Evolutionary conservation across 2,329 filamentous ascomycete genomes (phyloP).

Genomic region (Cercospora zeina): DNA sequence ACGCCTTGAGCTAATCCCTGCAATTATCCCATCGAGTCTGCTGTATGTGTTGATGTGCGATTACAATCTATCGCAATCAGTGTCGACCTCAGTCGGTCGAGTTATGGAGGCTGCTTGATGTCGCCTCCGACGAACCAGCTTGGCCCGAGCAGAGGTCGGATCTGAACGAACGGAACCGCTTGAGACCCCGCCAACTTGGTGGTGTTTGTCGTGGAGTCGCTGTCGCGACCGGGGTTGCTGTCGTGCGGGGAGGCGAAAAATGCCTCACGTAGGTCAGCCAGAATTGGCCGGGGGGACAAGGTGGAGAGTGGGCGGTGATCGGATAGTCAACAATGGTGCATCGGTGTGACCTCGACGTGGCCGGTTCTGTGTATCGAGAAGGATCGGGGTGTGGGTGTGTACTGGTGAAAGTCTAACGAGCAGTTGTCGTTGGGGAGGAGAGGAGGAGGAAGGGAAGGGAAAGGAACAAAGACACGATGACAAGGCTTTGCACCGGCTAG

Average conservation of each 20-base stretch:
- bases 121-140: conserved; percentile 96
- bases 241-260: conserved; percentile 22
- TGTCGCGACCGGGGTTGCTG: conserved; percentile 27
- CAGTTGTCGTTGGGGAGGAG: conserved; percentile 24
- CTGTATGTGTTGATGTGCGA: conserved; percentile 12
- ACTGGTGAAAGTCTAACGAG: conserved; percentile 15
- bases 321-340: conserved; percentile 30
- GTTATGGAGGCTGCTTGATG: conserved; percentile 92
- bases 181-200: conserved; percentile 93
- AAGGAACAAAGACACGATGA: conserved; percentile 8
- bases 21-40: conserved; percentile 38
- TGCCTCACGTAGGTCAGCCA: conserved; percentile 29
- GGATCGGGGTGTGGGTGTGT: conserved; percentile 11
- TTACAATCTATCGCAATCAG: conserved; percentile 19
- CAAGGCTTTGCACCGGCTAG: conserved; percentile 12
- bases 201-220: conserved; percentile 52
- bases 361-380: background rate
- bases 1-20: conserved; percentile 22
- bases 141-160: conserved; percentile 89
- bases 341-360: conserved; percentile 16
- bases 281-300: conserved; percentile 20
- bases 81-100: conserved; percentile 49
- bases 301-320: conserved; percentile 15
- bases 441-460: conserved; percentile 11
- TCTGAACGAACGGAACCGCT: conserved; percentile 68